A percentile compares a stretch with the other conserved stretches of the same genome.
These are phyloP conservation scores for Toxicodendron radicans DNA, from an alignment of 345 rosid species.

Conservation along the genomic window DNA sequence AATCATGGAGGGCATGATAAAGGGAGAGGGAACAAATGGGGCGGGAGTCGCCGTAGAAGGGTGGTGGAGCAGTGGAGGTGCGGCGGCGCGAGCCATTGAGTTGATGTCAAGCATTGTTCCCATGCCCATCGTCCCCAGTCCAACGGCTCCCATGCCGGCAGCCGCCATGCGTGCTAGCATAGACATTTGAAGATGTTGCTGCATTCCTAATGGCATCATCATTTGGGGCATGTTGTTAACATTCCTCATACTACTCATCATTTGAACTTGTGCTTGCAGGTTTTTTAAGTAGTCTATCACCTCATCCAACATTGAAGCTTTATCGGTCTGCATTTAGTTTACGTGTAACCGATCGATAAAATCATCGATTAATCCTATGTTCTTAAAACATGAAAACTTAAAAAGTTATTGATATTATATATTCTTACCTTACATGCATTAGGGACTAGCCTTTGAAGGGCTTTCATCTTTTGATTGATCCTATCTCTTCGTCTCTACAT, in stretches of 20 bases:
- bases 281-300: constrained; percentile 59
- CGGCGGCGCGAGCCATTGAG: constrained; percentile 11
- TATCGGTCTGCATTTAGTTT: constrained; percentile 44
- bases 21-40: constrained; percentile 31
- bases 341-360: too few relatives aligned
- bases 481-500: constrained; percentile 61
- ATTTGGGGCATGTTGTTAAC: constrained; percentile 38
- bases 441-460: constrained; percentile 74
- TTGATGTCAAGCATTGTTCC: constrained; percentile 31
- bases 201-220: constrained; percentile 44
- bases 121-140: constrained; percentile 33
- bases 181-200: constrained; percentile 60
- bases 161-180: constrained; percentile 42
- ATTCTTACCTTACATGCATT: constrained; percentile 62
- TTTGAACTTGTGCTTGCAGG: constrained; percentile 55
- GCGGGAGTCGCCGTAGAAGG: constrained; percentile 14
- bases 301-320: constrained; percentile 63
- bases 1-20: constrained; percentile 20
- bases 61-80: constrained; percentile 29
- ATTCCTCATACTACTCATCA: constrained; percentile 35
- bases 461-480: constrained; percentile 73
- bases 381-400: not conserved
- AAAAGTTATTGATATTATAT: not conserved
- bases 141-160: constrained; percentile 25
- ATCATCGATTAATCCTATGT: too few relatives aligned